phyloP scores from a whole-genome alignment of 805 yeast genomes.

The Monosporozyma unispora region DNA sequence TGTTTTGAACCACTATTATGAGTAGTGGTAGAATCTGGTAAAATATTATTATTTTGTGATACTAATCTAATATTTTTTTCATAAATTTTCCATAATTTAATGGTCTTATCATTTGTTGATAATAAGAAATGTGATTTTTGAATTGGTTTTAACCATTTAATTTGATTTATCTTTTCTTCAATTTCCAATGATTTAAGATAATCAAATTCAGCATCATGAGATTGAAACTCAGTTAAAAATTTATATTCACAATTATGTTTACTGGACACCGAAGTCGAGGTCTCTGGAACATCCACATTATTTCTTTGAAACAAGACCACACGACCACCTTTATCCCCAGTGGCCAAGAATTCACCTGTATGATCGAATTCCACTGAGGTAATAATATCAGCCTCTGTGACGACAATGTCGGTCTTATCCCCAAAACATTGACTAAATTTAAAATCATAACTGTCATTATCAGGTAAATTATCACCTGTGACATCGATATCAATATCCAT shows the following conservation, averaged over 20 bases:
- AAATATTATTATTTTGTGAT: constrained; percentile 63
- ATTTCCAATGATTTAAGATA: constrained; percentile 91
- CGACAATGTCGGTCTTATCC: constrained; percentile 94
- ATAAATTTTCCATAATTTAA: constrained; percentile 92
- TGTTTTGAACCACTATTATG: constrained; percentile 13
- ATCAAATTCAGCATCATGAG: constrained; percentile 98
- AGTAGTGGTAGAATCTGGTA: neutral
- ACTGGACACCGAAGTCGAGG: constrained; percentile 18
- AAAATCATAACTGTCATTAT: constrained; percentile 24
- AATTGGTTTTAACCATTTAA: constrained; percentile 83
- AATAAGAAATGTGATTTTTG: constrained; percentile 85
- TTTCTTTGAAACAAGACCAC: constrained; percentile 90
- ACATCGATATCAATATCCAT: neutral
- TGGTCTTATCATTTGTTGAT: constrained; percentile 95
- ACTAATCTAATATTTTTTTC: constrained; percentile 89
- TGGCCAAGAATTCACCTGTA: constrained; percentile 90
- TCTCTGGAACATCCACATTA: neutral
- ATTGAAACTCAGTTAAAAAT: constrained; percentile 93
- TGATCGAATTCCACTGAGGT: constrained; percentile 95
- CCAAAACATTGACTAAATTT: constrained; percentile 97
- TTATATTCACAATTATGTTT: constrained; percentile 75
- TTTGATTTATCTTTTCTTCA: constrained; percentile 95
- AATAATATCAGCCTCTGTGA: constrained; percentile 94
- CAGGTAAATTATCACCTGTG: constrained; percentile 23
- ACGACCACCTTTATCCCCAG: constrained; percentile 98